A percentile compares a stretch with the other conserved stretches of the same genome.
phyloP scores from a whole-genome alignment of 2,329 filamentous ascomycete species.

The Clonostachys rosea region DNA sequence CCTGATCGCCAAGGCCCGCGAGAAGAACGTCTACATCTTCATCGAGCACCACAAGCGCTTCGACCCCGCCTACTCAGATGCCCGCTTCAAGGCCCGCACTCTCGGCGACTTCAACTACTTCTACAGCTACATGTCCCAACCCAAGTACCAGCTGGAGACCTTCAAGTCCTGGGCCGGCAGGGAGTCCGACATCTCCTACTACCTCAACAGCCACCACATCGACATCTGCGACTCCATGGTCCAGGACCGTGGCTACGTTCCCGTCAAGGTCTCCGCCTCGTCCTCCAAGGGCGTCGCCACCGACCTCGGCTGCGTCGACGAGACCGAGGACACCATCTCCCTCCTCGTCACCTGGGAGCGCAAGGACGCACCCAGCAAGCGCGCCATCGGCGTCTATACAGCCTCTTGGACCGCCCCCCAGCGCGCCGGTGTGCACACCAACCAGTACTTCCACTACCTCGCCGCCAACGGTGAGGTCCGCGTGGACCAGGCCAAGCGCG shows the following conservation, averaged over 20 bases:
- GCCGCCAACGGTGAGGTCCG: slow-evolving; percentile 79
- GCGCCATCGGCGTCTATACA: slow-evolving; percentile 86
- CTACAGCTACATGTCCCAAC: slow-evolving; percentile 94
- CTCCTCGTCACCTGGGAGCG: slow-evolving; percentile 85
- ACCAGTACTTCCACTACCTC: slow-evolving; percentile 97
- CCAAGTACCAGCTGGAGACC: slow-evolving; percentile 85
- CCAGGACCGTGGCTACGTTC: slow-evolving; percentile 63
- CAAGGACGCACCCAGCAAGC: slow-evolving; percentile 61
- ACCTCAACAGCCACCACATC: slow-evolving; percentile 91
- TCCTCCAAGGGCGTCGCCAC: slow-evolving; percentile 76
- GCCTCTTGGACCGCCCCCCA: slow-evolving; percentile 93
- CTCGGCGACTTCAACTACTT: slow-evolving; percentile 98
- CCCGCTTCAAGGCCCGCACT: slow-evolving; percentile 67
- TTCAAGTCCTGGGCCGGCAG: slow-evolving; percentile 93
- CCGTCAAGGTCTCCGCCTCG: slow-evolving; percentile 73
- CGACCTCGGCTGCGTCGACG: slow-evolving; percentile 69
- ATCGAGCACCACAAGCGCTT: slow-evolving; percentile 97
- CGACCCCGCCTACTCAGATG: slow-evolving; percentile 89
- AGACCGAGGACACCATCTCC: slow-evolving; percentile 91
- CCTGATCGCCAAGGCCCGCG: slow-evolving; percentile 66
- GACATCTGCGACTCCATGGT: slow-evolving; percentile 94
- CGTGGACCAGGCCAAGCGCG: slow-evolving; percentile 88
- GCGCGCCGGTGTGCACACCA: slow-evolving; percentile 89
- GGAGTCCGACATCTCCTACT: slow-evolving; percentile 93
- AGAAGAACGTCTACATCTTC: slow-evolving; percentile 82